Evolutionary conservation across 371 early-diverging fungal genomes (phyloP).

Genomic region (Batrachochytrium dendrobatidis): DNA sequence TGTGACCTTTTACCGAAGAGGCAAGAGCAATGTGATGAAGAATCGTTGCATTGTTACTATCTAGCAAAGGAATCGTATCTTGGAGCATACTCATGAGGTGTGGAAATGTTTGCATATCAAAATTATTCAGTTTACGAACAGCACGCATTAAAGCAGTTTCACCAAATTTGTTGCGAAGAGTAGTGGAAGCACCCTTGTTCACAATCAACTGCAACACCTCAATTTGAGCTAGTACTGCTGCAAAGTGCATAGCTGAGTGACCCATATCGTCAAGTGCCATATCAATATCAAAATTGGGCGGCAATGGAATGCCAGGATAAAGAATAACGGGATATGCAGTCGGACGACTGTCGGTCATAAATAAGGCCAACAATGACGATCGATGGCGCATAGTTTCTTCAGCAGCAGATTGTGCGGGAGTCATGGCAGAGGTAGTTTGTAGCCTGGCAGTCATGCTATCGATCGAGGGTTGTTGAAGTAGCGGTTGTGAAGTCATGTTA

Average conservation of each 20-base stretch:
- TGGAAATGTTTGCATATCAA: constrained; percentile 74
- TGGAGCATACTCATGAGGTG: constrained; percentile 65
- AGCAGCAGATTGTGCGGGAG: not conserved
- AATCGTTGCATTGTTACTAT: constrained; percentile 76
- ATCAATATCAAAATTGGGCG: constrained; percentile 65
- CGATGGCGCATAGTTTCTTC: constrained; percentile 48
- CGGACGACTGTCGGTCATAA: constrained; percentile 51
- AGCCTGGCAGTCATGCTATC: no score
- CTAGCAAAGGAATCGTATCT: constrained; percentile 67
- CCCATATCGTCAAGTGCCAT: constrained; percentile 88
- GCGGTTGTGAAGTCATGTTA: not conserved
- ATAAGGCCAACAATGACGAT: constrained; percentile 62
- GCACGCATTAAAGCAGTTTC: constrained; percentile 88
- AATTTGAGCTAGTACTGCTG: constrained; percentile 81
- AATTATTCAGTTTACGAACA: constrained; percentile 81
- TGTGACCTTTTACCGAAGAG: constrained; percentile 64
- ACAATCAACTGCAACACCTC: constrained; percentile 67
- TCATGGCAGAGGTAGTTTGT: not conserved
- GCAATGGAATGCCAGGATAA: constrained; percentile 35
- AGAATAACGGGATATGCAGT: constrained; percentile 47
- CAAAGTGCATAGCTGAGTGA: constrained; percentile 93
- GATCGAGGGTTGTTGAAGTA: not conserved
- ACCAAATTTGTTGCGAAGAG: constrained; percentile 66
- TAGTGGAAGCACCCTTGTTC: constrained; percentile 55
- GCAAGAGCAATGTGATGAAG: constrained; percentile 88